Conservation (phyloP, 2,329 filamentous ascomycete genomes). For the Penicillium sp. region DNA sequence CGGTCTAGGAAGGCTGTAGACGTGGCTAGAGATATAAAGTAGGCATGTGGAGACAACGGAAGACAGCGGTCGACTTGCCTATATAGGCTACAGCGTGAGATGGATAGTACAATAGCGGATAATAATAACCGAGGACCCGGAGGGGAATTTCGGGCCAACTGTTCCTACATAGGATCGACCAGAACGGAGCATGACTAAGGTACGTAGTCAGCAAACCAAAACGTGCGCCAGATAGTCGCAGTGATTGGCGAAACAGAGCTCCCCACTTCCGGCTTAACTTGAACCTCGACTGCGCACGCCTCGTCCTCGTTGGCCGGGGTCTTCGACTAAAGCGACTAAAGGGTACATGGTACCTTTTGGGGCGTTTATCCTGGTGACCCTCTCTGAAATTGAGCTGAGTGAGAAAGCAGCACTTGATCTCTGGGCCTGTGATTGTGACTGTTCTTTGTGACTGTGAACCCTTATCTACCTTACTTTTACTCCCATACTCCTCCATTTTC, state of each 20-base stretch:
- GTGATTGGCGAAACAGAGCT: slow-evolving; percentile 23
- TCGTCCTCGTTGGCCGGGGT: not conserved
- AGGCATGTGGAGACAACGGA: not conserved
- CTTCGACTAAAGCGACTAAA: not conserved
- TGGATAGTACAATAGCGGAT: no score
- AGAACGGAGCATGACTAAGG: no score
- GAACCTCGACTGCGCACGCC: slow-evolving; percentile 3
- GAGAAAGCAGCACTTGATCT: no score
- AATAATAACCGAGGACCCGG: no score
- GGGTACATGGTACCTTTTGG: slow-evolving; percentile 5
- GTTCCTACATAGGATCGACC: no score
- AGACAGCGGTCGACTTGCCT: no score
- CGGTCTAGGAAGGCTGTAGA: not conserved
- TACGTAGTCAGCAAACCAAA: slow-evolving; percentile 8
- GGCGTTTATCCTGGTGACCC: not conserved
- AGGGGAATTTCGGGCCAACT: no score
- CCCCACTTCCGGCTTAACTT: slow-evolving; percentile 20
- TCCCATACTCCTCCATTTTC: not conserved
- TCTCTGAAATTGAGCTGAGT: no score
- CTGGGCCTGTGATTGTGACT: no score
- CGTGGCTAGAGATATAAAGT: not conserved
- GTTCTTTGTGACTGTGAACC: no score
- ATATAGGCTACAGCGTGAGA: no score
- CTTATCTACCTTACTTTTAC: not conserved
- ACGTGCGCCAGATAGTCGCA: slow-evolving; percentile 19